Conservation (phyloP, 2,329 filamentous ascomycete genomes). For the Didymella pinodella region DNA sequence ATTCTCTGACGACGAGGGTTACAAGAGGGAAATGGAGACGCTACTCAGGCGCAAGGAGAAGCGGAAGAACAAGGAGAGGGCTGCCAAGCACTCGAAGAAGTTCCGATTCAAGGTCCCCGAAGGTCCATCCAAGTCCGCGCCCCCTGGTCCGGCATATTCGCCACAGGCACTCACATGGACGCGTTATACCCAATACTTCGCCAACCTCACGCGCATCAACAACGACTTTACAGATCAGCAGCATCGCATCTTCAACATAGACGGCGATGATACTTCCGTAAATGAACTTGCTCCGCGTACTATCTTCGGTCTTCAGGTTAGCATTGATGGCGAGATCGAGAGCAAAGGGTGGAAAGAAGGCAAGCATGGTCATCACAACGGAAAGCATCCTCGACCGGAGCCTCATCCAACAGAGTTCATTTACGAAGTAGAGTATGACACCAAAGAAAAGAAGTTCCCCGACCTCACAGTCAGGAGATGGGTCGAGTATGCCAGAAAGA, state of each 20-base stretch:
- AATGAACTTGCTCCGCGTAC: conserved; percentile 24
- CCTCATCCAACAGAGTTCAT: conserved; percentile 70
- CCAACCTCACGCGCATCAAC: conserved; percentile 91
- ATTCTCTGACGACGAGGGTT: conserved; percentile 39
- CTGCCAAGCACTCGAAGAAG: conserved; percentile 43
- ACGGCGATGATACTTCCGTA: conserved; percentile 2
- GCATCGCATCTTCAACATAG: conserved; percentile 3
- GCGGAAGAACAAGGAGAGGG: conserved; percentile 56
- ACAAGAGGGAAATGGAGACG: conserved; percentile 54
- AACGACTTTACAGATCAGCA: conserved; percentile 63
- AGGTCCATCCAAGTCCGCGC: conserved; percentile 73
- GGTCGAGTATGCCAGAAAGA: conserved; percentile 79
- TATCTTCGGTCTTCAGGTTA: conserved; percentile 41
- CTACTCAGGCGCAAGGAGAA: conserved; percentile 55
- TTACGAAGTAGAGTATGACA: conserved; percentile 88
- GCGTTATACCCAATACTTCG: conserved; percentile 89
- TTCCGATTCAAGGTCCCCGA: conserved; percentile 66
- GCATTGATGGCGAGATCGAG: conserved; percentile 38
- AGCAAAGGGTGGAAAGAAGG: conserved; percentile 67
- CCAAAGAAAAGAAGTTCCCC: conserved; percentile 77
- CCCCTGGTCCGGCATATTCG: conserved; percentile 89
- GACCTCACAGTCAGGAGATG: conserved; percentile 88
- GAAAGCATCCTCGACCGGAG: conserved; percentile 56
- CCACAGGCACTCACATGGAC: conserved; percentile 80
- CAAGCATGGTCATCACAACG: conserved; percentile 67